Evolutionary conservation across 2,329 filamentous ascomycete genomes (phyloP), one percentile per base, ranked within the genome.

Genomic region (Mycosphaerella sp.): DNA sequence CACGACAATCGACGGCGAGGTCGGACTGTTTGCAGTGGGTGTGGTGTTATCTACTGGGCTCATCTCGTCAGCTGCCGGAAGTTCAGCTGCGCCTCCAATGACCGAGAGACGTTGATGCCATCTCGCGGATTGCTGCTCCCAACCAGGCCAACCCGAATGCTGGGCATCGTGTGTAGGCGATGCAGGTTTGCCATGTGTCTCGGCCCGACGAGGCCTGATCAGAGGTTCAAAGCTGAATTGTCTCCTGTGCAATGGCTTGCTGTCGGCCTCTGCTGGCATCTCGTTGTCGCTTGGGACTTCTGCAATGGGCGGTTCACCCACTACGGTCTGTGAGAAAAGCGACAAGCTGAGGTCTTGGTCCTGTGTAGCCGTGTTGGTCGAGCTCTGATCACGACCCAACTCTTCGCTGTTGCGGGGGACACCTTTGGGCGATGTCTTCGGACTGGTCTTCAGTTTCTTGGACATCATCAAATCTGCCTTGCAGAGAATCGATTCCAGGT

Each of bases 1-100:
- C 7, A 68, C 60, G 1, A 67, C 58, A n/a, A 68, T 66, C 8
- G 59, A 53, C 8, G 66, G 65, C 4, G 63, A 61, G 12, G 56
- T 39, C 10, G 39, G 41, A 25, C 28, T 40, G 3, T 10, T 41
- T 6, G 8, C 44, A 27, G 49, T 40, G 4, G 18, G 16, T 18
- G 42, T 16, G n/a, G 34, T 37, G 43, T 27, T 27, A 5, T 49
- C 53, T 2, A 52, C 44, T 0, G 48, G 46, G 1, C 41, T 42
- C 18, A 52, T 49, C 27, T 40, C 52, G 2, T 40, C 45, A 4
- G 40, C 34, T 4, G 42, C 41, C 9, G 46, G 41, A 6, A 49
- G 50, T 28, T 43, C 45, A 1, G 37, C 41, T 17, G 44, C n/a
- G 3, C 49, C 40, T 4, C 50, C 46, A 12, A 52, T 53, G 10